Base-by-base conservation (phyloP, 768 basidiomycete species). In the Rickenella mellea region DNA sequence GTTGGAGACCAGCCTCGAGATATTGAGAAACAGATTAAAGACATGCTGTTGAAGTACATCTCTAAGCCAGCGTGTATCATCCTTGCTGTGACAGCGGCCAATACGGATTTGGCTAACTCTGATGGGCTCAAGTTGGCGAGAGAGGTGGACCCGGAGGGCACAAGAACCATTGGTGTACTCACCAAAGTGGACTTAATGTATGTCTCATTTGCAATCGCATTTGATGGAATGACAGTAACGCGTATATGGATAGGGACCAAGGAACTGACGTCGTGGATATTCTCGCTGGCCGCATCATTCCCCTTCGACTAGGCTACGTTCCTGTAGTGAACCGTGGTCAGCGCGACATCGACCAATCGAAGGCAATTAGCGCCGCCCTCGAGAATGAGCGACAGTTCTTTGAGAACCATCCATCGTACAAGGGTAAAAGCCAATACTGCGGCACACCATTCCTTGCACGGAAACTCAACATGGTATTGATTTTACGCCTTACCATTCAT, bases 251-350 rank as follows among this genome's bases (percentile, higher is more conserved):
- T 45, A 94, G 90, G 90, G 94, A 99, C 68, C 76, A 74, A 55
- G 96, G 96, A 42, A 98, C 94, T 5, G 94, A 99, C 60, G 96
- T 99, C 27, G 92, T 99, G 22, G 96, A 99, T 62, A 98, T 99
- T 59, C 78, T 99, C 37, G 96, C 96, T 4, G 94, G 96, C 7
- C 80, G 96, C 39, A 80, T 99, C 51, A 97, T 98, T 56, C 96
- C 94, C 38, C 74, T 99, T 27, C 83, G 96, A 45, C 66, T 99
- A 30, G 96, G 96, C 40, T 99, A 98, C 57, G 96, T 98, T 3
- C 96, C 96, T 8, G 96, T 99, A 7, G 96, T 99, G 55, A 99
- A 99, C 62, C 80, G 96, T 59, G 93, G 94, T 27, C 96, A 98
- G 59, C 80, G 92, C 37, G 96, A 99, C 61, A 99, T 99, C 50